phyloP scores from a whole-genome alignment of 2,329 filamentous ascomycete species.

The Nothophaeocryptopus gaeumannii region DNA sequence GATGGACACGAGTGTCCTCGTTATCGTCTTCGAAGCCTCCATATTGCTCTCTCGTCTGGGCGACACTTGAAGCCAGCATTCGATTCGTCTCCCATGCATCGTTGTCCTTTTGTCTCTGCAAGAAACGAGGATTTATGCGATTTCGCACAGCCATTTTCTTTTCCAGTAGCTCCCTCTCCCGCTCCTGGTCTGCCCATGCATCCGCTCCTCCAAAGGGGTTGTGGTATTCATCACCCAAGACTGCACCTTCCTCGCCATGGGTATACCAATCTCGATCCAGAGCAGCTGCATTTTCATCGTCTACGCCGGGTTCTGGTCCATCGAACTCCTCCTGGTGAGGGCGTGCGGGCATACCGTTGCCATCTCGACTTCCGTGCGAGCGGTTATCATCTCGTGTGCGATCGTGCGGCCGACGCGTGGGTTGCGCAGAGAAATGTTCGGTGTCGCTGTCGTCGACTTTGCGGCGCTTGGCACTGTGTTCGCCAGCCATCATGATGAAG shows the following conservation, averaged over 20 bases:
- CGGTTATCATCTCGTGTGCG: slow-evolving; percentile 13
- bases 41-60: slow-evolving; percentile 72
- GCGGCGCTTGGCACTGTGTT: slow-evolving; percentile 25
- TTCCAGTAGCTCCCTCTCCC: slow-evolving; percentile 70
- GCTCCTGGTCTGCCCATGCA: slow-evolving; percentile 71
- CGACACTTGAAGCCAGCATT: slow-evolving; percentile 94
- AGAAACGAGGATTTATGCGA: slow-evolving; percentile 61
- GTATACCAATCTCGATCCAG: slow-evolving; percentile 92
- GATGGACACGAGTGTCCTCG: slow-evolving; percentile 81
- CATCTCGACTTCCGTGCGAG: slow-evolving; percentile 23
- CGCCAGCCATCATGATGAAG: slow-evolving; percentile 20
- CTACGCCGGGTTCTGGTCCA: slow-evolving; percentile 57
- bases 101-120: slow-evolving; percentile 88
- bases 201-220: slow-evolving; percentile 82
- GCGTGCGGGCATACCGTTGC: slow-evolving; percentile 33
- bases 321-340: slow-evolving; percentile 58
- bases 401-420: slow-evolving; percentile 44
- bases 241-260: slow-evolving; percentile 77
- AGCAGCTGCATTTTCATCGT: slow-evolving; percentile 67
- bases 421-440: slow-evolving; percentile 43
- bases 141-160: slow-evolving; percentile 62
- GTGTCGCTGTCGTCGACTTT: slow-evolving; percentile 51
- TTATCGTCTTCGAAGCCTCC: slow-evolving; percentile 81
- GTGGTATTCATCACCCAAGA: slow-evolving; percentile 86
- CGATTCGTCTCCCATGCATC: slow-evolving; percentile 99